A percentile compares a stretch with the other conserved stretches of the same genome.
phyloP scores from a whole-genome alignment of 78 protist species.

The Protostelium mycophagum region DNA sequence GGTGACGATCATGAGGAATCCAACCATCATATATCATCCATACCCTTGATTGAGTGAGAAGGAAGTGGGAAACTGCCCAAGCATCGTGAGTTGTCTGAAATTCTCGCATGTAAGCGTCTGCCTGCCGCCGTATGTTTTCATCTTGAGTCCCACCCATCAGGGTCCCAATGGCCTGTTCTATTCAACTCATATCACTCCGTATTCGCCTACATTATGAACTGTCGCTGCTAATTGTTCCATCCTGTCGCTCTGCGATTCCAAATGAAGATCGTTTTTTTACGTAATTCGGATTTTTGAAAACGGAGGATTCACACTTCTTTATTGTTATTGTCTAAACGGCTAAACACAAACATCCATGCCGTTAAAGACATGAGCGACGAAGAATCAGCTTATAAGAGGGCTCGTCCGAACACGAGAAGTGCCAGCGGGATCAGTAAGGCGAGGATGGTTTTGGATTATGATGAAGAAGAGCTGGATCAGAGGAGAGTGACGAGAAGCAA shows the following conservation, averaged over 20 bases:
- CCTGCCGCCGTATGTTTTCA: background rate
- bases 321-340: too few species aligned
- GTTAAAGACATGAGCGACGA: too few species aligned
- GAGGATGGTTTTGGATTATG: background rate
- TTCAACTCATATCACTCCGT: background rate
- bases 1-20: too few species aligned
- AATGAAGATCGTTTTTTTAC: background rate
- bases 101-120: background rate
- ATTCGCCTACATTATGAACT: background rate
- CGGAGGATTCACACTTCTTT: too few species aligned
- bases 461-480: background rate
- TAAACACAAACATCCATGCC: too few species aligned
- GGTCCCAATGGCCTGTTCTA: background rate
- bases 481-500: background rate
- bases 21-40: background rate
- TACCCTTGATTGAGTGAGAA: background rate
- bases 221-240: background rate
- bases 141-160: background rate
- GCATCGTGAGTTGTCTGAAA: background rate
- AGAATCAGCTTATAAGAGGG: too few species aligned
- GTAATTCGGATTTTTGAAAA: background rate
- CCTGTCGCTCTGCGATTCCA: background rate
- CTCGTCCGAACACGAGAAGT: background rate
- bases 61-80: background rate
- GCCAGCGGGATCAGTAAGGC: background rate